Percentiles rank a stretch among this genome's conserved stretches.
These are phyloP conservation scores for Penicillium decumbens DNA, from an alignment of 2,329 filamentous ascomycete species.

Conservation along the genomic window DNA sequence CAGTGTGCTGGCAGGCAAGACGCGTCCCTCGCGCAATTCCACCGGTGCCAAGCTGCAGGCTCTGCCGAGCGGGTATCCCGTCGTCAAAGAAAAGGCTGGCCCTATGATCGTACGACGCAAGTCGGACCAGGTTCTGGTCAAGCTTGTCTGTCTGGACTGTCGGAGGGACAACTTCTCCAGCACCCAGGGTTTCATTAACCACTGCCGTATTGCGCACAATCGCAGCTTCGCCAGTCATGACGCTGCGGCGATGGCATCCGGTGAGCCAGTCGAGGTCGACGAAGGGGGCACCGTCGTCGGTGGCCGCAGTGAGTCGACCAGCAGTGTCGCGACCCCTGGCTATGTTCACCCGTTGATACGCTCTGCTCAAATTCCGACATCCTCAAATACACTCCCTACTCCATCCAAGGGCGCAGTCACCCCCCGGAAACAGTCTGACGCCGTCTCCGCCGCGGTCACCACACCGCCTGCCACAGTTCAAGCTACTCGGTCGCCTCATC, in stretches of 20 bases:
- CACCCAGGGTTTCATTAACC: slow-evolving; percentile 96
- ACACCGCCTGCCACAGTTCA: slow-evolving; percentile 21
- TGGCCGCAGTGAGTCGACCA: slow-evolving; percentile 30
- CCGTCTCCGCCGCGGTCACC: slow-evolving; percentile 20
- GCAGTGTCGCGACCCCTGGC: slow-evolving; percentile 39
- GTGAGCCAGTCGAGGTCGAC: slow-evolving; percentile 71
- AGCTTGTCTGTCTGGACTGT: slow-evolving; percentile 85
- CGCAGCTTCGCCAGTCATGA: slow-evolving; percentile 94
- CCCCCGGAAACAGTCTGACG: slow-evolving; percentile 19
- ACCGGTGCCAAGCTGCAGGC: slow-evolving; percentile 63
- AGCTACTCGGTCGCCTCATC: slow-evolving; percentile 3
- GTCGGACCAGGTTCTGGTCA: slow-evolving; percentile 76
- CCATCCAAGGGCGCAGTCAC: slow-evolving; percentile 13
- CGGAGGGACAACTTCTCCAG: slow-evolving; percentile 88
- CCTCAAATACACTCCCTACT: slow-evolving; percentile 7
- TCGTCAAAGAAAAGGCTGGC: slow-evolving; percentile 73
- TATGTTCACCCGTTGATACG: slow-evolving; percentile 61
- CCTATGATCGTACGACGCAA: slow-evolving; percentile 80
- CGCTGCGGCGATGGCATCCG: slow-evolving; percentile 82
- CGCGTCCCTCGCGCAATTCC: slow-evolving; percentile 55
- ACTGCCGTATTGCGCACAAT: slow-evolving; percentile 92
- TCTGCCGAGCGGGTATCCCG: slow-evolving; percentile 65
- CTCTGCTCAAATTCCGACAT: slow-evolving; percentile 45
- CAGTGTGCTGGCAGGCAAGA: slow-evolving; percentile 49
- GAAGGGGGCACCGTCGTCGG: slow-evolving; percentile 50